Base-by-base conservation (phyloP, 768 basidiomycete species). In the Tulasnella sp. region DNA sequence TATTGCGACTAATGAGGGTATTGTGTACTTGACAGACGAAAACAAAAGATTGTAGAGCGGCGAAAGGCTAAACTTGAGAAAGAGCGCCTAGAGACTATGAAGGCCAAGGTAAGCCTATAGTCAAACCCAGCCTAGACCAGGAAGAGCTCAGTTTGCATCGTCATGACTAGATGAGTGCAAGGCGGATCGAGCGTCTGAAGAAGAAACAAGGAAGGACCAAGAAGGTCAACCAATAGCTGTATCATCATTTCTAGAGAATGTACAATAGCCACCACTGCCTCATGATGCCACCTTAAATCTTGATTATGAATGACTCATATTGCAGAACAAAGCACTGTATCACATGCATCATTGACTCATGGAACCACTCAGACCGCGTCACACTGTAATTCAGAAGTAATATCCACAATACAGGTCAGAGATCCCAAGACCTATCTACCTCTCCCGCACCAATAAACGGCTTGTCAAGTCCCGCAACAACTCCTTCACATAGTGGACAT, bases 401-500 rank as follows among this genome's bases (percentile, higher is more conserved):
- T n/a, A n/a, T n/a, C 7, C 37, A 46, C n/a, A n/a, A n/a, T n/a
- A n/a, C n/a, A n/a, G n/a, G n/a, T 48, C 66, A 90, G 56, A 89
- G 62, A 52, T 75, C 70, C 87, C 87, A 90, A 48, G 80, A 84
- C 48, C 71, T 70, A 65, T 88, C 84, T 35, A 73, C 70, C 65
- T 91, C 88, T 27, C 79, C 89, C 29, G 79, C 75, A 57, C 74
- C 72, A 43, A 85, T 76, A 59, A 98, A 98, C 10, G 88, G 80
- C 63, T 78, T 82, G 63, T 98, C 92, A 58, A 98, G 65, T 4
- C 83, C 82, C 4, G 72, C 78, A 39, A 95, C 74, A 15, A 91
- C 83, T 56, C 81, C 81, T 62, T 98, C 95, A 64, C 95, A 99
- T 52, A 96, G 66, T 27, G 92, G 91, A 68, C 95, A 98, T 53